Conservation (phyloP, 2,329 filamentous ascomycete species). For the Achaetomium macrosporum region DNA sequence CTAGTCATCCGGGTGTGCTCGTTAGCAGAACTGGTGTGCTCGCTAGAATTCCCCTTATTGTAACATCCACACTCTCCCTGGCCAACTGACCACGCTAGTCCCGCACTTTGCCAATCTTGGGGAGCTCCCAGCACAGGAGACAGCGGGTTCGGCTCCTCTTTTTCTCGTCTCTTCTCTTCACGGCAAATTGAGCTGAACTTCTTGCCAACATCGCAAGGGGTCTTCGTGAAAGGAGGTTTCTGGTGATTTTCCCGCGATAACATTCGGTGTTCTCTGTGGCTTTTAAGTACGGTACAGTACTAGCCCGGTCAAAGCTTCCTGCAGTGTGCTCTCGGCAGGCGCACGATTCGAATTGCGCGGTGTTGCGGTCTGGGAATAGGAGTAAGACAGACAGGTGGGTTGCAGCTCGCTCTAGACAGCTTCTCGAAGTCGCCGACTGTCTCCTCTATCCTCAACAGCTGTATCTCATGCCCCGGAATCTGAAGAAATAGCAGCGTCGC, state of each 20-base stretch:
- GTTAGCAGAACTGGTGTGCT: too few species aligned
- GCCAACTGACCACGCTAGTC: constrained; percentile 7
- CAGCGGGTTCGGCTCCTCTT: constrained; percentile 14
- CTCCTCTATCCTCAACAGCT: neutral
- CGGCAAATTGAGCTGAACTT: constrained; percentile 8
- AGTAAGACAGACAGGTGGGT: constrained; percentile 10
- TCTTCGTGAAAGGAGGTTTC: constrained; percentile 1
- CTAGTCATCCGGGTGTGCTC: too few species aligned
- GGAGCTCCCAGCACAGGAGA: constrained; percentile 9
- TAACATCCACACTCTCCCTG: neutral
- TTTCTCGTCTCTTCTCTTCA: constrained; percentile 10
- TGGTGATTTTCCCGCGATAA: neutral
- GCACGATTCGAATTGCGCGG: neutral
- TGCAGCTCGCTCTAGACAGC: constrained; percentile 3
- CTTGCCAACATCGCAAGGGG: constrained; percentile 4
- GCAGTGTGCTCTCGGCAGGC: neutral
- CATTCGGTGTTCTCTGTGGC: neutral
- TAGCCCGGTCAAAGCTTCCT: constrained; percentile 8
- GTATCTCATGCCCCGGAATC: neutral
- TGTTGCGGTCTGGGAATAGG: constrained; percentile 12
- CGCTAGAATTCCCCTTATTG: too few species aligned
- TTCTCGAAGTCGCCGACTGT: neutral
- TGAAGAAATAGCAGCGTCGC: too few species aligned
- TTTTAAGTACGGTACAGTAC: neutral
- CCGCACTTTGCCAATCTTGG: constrained; percentile 9